Evolutionary conservation across 441 rosid species (phyloP).

Genomic region (Croton setiger): DNA sequence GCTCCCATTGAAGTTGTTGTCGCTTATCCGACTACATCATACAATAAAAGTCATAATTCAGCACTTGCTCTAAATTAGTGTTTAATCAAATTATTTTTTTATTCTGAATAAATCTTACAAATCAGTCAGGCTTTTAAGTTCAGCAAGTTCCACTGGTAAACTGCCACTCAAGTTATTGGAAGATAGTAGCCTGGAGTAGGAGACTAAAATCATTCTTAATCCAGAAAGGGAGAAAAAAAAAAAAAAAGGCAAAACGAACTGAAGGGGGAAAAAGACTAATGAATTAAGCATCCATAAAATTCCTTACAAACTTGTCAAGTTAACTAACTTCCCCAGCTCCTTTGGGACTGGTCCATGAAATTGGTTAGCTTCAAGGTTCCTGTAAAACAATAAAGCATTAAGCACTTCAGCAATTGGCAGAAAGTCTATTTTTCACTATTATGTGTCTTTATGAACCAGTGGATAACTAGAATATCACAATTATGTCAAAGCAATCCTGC

Average conservation of each 20-base stretch:
- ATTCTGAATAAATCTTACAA: conserved; percentile 30
- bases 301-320: conserved; percentile 50
- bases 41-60: background rate
- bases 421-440: background rate
- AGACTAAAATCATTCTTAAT: background rate
- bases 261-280: too few relatives aligned
- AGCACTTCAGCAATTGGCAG: background rate
- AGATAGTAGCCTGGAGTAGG: conserved; percentile 35
- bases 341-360: conserved; percentile 58
- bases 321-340: conserved; percentile 51
- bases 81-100: background rate
- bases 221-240: background rate
- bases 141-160: conserved; percentile 33
- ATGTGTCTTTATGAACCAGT: background rate
- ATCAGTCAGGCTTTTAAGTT: conserved; percentile 35
- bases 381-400: conserved; percentile 21
- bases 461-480: background rate
- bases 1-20: conserved; percentile 35
- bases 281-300: background rate
- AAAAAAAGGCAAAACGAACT: background rate
- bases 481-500: background rate
- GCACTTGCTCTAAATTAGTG: background rate
- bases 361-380: conserved; percentile 57
- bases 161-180: conserved; percentile 40
- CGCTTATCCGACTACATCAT: conserved; percentile 34